phyloP scores from a whole-genome alignment of 2,329 filamentous ascomycete genomes.

The Claviceps paspali region DNA sequence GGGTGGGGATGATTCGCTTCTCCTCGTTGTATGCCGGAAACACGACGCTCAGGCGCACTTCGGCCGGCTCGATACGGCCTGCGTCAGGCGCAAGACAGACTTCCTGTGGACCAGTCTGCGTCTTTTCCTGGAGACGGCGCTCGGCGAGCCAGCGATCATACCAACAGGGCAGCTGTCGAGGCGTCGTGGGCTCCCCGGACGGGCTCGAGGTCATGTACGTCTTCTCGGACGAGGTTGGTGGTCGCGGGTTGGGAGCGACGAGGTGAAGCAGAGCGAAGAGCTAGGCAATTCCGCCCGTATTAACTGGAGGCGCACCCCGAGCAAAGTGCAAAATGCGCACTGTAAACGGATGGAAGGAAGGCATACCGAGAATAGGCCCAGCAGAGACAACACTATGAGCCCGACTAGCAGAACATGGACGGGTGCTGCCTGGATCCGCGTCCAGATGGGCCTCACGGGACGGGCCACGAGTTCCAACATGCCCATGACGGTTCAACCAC shows the following conservation, averaged over 20 bases:
- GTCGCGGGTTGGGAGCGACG: constrained; percentile 68
- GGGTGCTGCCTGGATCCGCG: constrained; percentile 23
- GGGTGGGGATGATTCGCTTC: constrained; percentile 63
- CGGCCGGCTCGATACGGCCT: constrained; percentile 53
- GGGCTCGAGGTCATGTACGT: constrained; percentile 62
- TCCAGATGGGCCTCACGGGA: constrained; percentile 20
- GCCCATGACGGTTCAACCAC: constrained; percentile 6
- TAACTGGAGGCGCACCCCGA: constrained; percentile 1
- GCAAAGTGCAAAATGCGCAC: too few species aligned
- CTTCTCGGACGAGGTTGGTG: constrained; percentile 64
- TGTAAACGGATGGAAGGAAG: too few species aligned
- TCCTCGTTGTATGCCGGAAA: constrained; percentile 95
- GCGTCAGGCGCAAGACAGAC: constrained; percentile 29
- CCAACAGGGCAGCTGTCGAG: constrained; percentile 65
- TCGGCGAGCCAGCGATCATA: constrained; percentile 58
- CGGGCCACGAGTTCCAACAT: constrained; percentile 17
- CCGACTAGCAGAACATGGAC: constrained; percentile 22
- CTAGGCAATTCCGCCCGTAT: constrained; percentile 11
- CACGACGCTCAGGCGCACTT: constrained; percentile 80
- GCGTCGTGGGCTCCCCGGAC: constrained; percentile 24
- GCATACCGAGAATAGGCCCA: constrained; percentile 24
- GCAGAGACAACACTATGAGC: constrained; percentile 17
- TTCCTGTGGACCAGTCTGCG: constrained; percentile 18
- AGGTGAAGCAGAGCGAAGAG: constrained; percentile 54
- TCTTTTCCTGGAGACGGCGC: constrained; percentile 33